phyloP scores from a whole-genome alignment of 208 protist species.

The Borovskyia barvae region DNA sequence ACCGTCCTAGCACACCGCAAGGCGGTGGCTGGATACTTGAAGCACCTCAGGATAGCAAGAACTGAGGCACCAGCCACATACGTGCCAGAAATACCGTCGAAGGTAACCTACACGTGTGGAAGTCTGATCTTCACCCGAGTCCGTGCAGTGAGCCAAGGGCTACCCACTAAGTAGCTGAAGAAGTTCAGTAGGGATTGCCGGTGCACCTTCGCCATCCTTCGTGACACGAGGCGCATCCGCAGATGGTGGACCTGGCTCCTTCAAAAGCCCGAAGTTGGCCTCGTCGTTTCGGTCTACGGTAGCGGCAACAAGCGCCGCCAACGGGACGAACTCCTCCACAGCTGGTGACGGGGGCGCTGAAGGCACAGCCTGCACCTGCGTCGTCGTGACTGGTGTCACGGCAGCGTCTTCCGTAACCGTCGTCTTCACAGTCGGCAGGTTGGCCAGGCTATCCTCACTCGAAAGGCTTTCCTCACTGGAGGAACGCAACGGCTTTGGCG shows the following conservation, averaged over 20 bases:
- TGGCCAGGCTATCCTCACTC: conserved; percentile 20
- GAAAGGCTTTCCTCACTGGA: conserved; percentile 21
- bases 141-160: too few relatives aligned
- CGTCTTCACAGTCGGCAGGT: conserved; percentile 4
- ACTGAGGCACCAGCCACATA: too few relatives aligned
- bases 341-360: conserved; percentile 8
- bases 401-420: conserved; percentile 9
- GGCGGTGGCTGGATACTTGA: too few relatives aligned
- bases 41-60: too few relatives aligned
- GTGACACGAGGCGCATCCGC: conserved; percentile 58
- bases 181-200: conserved; percentile 70
- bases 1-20: too few relatives aligned
- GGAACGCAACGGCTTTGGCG: conserved; percentile 24
- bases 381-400: neutral
- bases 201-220: conserved; percentile 55
- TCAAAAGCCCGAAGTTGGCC: conserved; percentile 65
- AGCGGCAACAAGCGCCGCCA: conserved; percentile 54
- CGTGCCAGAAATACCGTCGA: too few relatives aligned
- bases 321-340: conserved; percentile 57
- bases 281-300: conserved; percentile 60
- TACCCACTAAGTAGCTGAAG: conserved; percentile 73
- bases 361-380: neutral
- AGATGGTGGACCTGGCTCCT: conserved; percentile 69
- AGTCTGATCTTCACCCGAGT: too few relatives aligned
- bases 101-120: too few relatives aligned